phyloP scores from a whole-genome alignment of 805 yeast species.

The Pichia pseudocactophila region DNA sequence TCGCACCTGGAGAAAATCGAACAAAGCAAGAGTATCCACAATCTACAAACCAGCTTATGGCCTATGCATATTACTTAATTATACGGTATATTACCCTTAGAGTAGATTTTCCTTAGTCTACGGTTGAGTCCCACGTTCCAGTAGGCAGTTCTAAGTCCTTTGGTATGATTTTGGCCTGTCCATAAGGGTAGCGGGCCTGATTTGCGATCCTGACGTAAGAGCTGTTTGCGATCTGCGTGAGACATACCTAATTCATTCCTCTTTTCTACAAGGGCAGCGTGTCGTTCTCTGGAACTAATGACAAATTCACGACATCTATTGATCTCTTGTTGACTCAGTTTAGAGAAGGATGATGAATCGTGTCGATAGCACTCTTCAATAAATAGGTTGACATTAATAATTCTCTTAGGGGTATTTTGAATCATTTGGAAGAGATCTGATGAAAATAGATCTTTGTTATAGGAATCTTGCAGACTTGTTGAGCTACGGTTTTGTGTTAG shows the following conservation, averaged over 20 bases:
- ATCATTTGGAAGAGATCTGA: conserved; percentile 63
- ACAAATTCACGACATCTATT: conserved; percentile 73
- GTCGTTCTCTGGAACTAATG: conserved; percentile 44
- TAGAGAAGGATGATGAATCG: conserved; percentile 30
- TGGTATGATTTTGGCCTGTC: background rate
- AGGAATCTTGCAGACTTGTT: conserved; percentile 8
- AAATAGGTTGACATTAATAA: conserved; percentile 60
- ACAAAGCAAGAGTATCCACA: no score
- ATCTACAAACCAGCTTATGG: no score
- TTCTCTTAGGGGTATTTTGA: conserved; percentile 69
- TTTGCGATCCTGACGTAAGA: conserved; percentile 12
- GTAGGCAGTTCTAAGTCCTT: conserved; percentile 25
- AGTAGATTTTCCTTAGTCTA: conserved; percentile 20
- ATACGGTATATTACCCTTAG: conserved; percentile 20
- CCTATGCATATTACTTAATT: background rate
- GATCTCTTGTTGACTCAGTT: conserved; percentile 75
- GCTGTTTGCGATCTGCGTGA: conserved; percentile 24
- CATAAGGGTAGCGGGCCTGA: background rate
- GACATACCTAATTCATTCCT: conserved; percentile 24
- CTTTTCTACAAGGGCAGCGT: conserved; percentile 25
- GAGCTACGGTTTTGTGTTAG: conserved; percentile 1
- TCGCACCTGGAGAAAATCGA: no score
- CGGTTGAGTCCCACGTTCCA: conserved; percentile 29
- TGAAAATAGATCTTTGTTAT: conserved; percentile 21
- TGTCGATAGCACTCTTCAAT: conserved; percentile 65